Evolutionary conservation across 1,139 yeast species (phyloP).

Genomic region (Arxiozyma bovina): DNA sequence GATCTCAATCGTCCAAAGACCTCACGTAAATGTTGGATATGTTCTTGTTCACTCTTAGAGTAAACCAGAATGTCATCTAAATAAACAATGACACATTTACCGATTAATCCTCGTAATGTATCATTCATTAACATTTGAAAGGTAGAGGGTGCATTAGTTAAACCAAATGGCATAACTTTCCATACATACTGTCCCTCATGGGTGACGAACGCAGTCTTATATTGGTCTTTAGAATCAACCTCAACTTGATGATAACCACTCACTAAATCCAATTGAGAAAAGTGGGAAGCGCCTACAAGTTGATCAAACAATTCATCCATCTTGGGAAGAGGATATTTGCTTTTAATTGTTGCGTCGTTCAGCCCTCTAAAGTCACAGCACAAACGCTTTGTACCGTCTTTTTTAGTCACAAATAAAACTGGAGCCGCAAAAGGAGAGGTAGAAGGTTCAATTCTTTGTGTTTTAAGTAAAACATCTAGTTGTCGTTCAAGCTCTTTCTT

Average conservation of each 20-base stretch:
- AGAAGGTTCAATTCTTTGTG: too few relatives aligned
- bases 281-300: slow-evolving; percentile 5
- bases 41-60: slow-evolving; percentile 13
- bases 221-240: slow-evolving; percentile 4
- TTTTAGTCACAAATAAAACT: too few relatives aligned
- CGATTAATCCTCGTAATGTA: slow-evolving; percentile 3
- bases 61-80: slow-evolving; percentile 26
- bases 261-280: slow-evolving; percentile 6
- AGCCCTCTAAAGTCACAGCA: too few relatives aligned
- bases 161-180: slow-evolving; percentile 7
- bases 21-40: slow-evolving; percentile 10
- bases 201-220: slow-evolving; percentile 11
- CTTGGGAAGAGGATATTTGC: slow-evolving; percentile 20
- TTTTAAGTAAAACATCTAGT: too few relatives aligned
- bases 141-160: slow-evolving; percentile 6
- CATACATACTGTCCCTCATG: slow-evolving; percentile 7
- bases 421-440: too few relatives aligned
- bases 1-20: background rate
- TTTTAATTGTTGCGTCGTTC: too few relatives aligned
- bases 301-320: slow-evolving; percentile 14
- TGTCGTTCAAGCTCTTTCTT: too few relatives aligned
- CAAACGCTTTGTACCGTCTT: too few relatives aligned
- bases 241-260: slow-evolving; percentile 9
- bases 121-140: slow-evolving; percentile 10
- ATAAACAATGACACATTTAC: slow-evolving; percentile 17